These are phyloP conservation scores for Rhodamnia rubescens DNA, from an alignment of 345 rosid genomes.

Conservation along the genomic window DNA sequence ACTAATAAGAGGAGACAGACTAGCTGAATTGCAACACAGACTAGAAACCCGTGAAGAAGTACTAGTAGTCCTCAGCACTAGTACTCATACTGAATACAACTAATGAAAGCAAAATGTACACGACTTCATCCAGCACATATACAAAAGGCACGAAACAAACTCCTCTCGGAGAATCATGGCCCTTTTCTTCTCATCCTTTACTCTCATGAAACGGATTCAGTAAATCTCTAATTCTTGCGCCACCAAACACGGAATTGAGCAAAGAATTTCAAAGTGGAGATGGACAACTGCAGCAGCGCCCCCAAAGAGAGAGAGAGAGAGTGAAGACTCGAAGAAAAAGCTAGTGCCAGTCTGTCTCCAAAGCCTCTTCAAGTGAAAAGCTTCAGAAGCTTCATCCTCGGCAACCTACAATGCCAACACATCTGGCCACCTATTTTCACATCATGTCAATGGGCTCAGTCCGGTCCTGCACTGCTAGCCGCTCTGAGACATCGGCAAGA, in stretches of 20 bases:
- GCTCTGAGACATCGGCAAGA: constrained; percentile 76
- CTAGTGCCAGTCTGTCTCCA: constrained; percentile 37
- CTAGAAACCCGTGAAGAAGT: background rate
- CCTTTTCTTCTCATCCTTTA: background rate
- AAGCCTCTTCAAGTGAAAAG: constrained; percentile 15
- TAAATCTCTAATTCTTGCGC: constrained; percentile 14
- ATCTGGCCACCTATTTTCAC: constrained; percentile 1
- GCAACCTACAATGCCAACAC: constrained; percentile 15
- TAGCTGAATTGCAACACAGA: background rate
- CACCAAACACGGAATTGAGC: constrained; percentile 7
- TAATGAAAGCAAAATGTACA: constrained; percentile 4
- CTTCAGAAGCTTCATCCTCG: constrained; percentile 46
- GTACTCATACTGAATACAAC: background rate
- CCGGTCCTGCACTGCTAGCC: constrained; percentile 64
- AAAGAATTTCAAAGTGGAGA: constrained; percentile 1
- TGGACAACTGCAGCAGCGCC: background rate
- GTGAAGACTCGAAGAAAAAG: constrained; percentile 2
- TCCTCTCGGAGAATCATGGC: background rate
- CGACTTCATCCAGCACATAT: background rate
- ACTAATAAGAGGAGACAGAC: background rate
- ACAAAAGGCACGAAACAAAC: background rate
- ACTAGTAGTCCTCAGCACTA: background rate
- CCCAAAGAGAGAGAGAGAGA: background rate
- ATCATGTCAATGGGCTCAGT: constrained; percentile 43
- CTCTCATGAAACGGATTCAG: background rate